Evolutionary conservation across 2,329 filamentous ascomycete genomes (phyloP).

Genomic region (Stagonosporopsis tanaceti): DNA sequence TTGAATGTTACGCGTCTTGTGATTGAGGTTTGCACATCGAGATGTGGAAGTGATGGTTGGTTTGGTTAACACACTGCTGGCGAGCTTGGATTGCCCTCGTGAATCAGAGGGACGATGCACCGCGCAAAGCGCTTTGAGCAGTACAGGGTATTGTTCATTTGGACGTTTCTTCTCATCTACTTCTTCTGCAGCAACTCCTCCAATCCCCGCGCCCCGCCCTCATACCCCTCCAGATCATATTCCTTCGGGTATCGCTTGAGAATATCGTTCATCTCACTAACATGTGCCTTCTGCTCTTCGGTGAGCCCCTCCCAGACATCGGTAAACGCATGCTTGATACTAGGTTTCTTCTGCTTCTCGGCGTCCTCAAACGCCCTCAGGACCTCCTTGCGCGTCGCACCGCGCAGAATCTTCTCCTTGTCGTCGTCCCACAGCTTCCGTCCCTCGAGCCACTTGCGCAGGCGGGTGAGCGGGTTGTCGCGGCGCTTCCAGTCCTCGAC

Average conservation of each 20-base stretch:
- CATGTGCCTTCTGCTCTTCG: constrained; percentile 78
- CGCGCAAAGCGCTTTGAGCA: too few relatives aligned
- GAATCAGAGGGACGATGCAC: too few relatives aligned
- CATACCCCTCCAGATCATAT: constrained; percentile 82
- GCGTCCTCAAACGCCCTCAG: constrained; percentile 84
- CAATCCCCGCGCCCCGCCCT: constrained; percentile 74
- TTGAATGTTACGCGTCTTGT: neutral
- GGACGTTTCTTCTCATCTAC: constrained; percentile 4
- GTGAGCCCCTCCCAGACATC: constrained; percentile 91
- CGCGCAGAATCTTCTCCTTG: constrained; percentile 76
- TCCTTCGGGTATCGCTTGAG: constrained; percentile 88
- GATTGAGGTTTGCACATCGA: neutral
- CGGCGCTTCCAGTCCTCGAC: constrained; percentile 93
- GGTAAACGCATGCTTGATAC: constrained; percentile 76
- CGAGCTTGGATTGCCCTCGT: too few relatives aligned
- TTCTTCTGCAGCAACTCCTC: constrained; percentile 45
- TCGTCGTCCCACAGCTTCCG: constrained; percentile 84
- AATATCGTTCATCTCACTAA: constrained; percentile 76
- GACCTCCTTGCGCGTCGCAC: constrained; percentile 74
- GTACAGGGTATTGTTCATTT: neutral
- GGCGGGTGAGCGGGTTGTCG: constrained; percentile 84
- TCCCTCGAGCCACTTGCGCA: constrained; percentile 90
- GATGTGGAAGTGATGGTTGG: neutral
- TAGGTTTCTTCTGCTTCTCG: constrained; percentile 81
- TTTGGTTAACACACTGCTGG: too few relatives aligned